Conservation (phyloP, 2,329 filamentous ascomycete genomes). For the Arthrobotrys conoides region DNA sequence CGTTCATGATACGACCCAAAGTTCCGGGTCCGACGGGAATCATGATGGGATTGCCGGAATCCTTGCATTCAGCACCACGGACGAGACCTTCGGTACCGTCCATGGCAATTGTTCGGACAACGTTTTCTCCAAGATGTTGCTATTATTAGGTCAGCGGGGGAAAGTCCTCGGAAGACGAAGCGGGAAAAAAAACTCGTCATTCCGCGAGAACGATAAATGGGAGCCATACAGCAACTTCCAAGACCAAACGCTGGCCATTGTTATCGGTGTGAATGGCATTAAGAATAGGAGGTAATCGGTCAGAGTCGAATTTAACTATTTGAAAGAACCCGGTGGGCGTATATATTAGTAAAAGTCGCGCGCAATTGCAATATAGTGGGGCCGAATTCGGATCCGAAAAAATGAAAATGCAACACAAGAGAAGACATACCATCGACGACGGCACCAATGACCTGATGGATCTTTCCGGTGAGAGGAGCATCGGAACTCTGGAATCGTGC, state of each 20-base stretch:
- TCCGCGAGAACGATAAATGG: slow-evolving; percentile 44
- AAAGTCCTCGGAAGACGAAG: slow-evolving; percentile 19
- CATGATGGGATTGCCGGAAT: slow-evolving; percentile 95
- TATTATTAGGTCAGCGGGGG: slow-evolving; percentile 67
- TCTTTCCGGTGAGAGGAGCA: slow-evolving; percentile 74
- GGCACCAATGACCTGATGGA: slow-evolving; percentile 93
- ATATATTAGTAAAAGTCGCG: slow-evolving; percentile 26
- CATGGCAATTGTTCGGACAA: slow-evolving; percentile 99
- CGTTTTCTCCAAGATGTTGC: slow-evolving; percentile 99
- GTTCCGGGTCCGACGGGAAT: slow-evolving; percentile 94
- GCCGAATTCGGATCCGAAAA: slow-evolving; percentile 51
- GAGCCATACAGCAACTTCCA: slow-evolving; percentile 90
- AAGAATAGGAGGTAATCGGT: slow-evolving; percentile 95
- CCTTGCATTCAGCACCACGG: slow-evolving; percentile 85
- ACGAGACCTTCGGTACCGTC: slow-evolving; percentile 99
- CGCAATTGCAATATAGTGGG: slow-evolving; percentile 55
- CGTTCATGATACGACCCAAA: slow-evolving; percentile 99
- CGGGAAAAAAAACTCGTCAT: slow-evolving; percentile 22
- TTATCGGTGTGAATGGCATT: slow-evolving; percentile 95
- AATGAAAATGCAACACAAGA: slow-evolving; percentile 40
- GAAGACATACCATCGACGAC: slow-evolving; percentile 90
- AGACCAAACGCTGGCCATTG: slow-evolving; percentile 91
- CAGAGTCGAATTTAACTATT: slow-evolving; percentile 84
- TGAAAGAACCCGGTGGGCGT: slow-evolving; percentile 1
- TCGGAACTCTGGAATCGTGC: slow-evolving; percentile 76